Evolutionary conservation across 805 yeast genomes (phyloP).

Genomic region (Candida railenensis): DNA sequence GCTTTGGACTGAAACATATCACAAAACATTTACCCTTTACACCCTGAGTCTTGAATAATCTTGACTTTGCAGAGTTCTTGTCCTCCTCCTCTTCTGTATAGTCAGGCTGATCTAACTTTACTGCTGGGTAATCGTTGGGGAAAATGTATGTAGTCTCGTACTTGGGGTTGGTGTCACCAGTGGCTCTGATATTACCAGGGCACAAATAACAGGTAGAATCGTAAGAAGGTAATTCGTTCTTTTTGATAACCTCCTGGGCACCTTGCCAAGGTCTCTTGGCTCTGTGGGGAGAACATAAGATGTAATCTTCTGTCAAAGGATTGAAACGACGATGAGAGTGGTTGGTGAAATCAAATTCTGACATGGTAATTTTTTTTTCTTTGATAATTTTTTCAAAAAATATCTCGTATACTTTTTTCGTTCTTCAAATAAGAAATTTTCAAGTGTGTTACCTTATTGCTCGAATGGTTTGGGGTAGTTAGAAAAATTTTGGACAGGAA

Average conservation of each 20-base stretch:
- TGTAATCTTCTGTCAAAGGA: conserved; percentile 67
- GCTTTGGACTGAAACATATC: conserved; percentile 71
- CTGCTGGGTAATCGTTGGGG: conserved; percentile 72
- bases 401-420: not conserved
- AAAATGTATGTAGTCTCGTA: conserved; percentile 60
- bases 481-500: not conserved
- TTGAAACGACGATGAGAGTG: conserved; percentile 70
- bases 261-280: conserved; percentile 84
- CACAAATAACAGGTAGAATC: conserved; percentile 71
- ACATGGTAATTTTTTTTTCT: conserved; percentile 10
- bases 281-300: conserved; percentile 73
- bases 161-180: conserved; percentile 57
- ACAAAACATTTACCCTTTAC: conserved; percentile 70
- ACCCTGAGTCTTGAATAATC: conserved; percentile 53
- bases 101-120: conserved; percentile 54
- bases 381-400: not conserved
- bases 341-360: conserved; percentile 46
- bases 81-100: conserved; percentile 17
- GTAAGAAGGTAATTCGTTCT: conserved; percentile 47
- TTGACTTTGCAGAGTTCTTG: conserved; percentile 29
- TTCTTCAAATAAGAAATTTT: not conserved
- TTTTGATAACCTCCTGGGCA: conserved; percentile 53
- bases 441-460: not conserved
- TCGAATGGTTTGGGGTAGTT: not conserved
- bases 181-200: conserved; percentile 67